Base-by-base conservation (phyloP, 2,329 filamentous ascomycete species). In the Fulvia fulva region DNA sequence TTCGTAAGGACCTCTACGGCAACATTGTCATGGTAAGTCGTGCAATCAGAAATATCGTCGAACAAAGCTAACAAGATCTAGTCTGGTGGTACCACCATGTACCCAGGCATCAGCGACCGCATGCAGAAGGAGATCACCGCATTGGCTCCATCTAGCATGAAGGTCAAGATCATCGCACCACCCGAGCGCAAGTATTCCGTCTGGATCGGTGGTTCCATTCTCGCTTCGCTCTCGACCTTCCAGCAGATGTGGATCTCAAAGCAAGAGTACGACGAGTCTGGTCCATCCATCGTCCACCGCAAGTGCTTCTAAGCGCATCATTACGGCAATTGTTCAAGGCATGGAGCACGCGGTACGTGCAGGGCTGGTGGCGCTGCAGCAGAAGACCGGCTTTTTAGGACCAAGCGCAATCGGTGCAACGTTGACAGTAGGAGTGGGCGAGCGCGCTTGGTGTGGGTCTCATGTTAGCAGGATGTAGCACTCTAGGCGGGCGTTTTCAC, bases 211-310 rank as follows among this genome's bases (percentile, higher is more conserved):
- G 94, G 94, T 87, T 99, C 94, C 80, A 99, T 99, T 83, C 83
- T 99, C 76, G 94, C 94, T 73, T 99, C 94, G 67, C 90, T 99
- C 75, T 99, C 94, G 72, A 99, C 94, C 81, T 99, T 99, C 93
- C 94, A 99, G 87, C 94, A 99, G 85, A 99, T 99, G 94, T 99
- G 94, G 94, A 97, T 99, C 88, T 99, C 94, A 75, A 99, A 99
- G 91, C 94, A 99, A 85, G 93, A 97, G 86, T 97, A 97, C 88
- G 94, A 99, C 85, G 94, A 97, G 91, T 94, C 89, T 80, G 93
- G 93, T 83, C 94, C 93, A 74, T 97, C 92, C 76, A 97, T 97
- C 77, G 93, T 97, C 75, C 93, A 97, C 89, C 90, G 92, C 88
- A 97, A 97, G 91, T 97, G 93, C 90, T 97, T 97, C 89, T 97